Conservation (phyloP, 2,329 filamentous ascomycete species). For the Hypoxylon sp. region DNA sequence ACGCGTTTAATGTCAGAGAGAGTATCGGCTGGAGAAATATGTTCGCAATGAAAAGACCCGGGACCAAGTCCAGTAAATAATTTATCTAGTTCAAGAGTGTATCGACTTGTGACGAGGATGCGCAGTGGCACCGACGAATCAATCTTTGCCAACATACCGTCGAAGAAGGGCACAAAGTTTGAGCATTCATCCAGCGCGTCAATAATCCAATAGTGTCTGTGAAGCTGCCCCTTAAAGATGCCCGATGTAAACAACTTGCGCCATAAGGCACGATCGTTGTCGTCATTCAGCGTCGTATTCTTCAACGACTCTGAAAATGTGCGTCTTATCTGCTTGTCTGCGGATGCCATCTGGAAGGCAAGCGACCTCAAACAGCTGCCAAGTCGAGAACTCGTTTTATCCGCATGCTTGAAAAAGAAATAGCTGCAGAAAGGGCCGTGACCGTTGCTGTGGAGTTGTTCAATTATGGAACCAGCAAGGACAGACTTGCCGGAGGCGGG, state of each 20-base stretch:
- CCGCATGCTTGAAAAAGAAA: conserved; percentile 50
- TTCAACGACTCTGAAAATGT: not conserved
- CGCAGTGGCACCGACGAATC: too few relatives aligned
- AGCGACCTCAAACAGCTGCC: conserved; percentile 48
- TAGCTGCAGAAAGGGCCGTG: conserved; percentile 47
- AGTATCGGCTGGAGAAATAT: not conserved
- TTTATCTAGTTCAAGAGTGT: not conserved
- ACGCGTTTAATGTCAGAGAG: not conserved
- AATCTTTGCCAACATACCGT: too few relatives aligned
- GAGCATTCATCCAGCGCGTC: conserved; percentile 52
- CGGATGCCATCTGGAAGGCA: conserved; percentile 51
- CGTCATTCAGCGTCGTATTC: not conserved
- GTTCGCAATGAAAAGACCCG: too few relatives aligned
- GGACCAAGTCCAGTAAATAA: too few relatives aligned
- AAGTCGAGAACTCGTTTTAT: conserved; percentile 43
- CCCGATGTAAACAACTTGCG: conserved; percentile 5
- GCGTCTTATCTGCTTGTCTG: conserved; percentile 43
- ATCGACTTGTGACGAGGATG: conserved; percentile 1
- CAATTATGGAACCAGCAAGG: conserved; percentile 51
- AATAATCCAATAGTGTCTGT: conserved; percentile 52
- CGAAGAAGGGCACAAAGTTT: conserved; percentile 34
- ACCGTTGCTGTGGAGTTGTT: conserved; percentile 43
- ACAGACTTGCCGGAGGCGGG: conserved; percentile 56
- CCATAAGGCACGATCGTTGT: not conserved
- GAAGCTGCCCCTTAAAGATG: conserved; percentile 46